Base-by-base conservation (phyloP, 768 basidiomycete genomes). In the Boletus sp. region DNA sequence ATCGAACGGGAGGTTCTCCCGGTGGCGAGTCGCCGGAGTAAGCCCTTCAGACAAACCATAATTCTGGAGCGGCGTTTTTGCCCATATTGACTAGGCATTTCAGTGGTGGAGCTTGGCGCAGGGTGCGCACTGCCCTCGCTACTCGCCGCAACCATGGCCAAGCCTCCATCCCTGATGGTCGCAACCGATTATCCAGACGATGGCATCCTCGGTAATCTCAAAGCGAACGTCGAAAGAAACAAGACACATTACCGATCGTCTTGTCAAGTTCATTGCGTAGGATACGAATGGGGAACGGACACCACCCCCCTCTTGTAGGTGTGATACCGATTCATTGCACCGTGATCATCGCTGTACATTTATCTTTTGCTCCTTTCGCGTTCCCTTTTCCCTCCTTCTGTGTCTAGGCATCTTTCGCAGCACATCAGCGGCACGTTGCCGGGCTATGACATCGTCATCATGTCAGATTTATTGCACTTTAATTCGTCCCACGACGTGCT, bases 381-480 rank as follows among this genome's bases (percentile, higher is more conserved):
- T 39, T 27, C 23, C 39, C 2, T 42, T 32, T 49, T 9, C 11
- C 32, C 8, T n/a, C 4, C 38, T 37, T 48, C 40, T 34, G 23
- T 50, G 57, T 53, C 47, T 46, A 69, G 70, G 37, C 8, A 21
- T 37, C 34, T 64, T 27, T 45, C 57, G 50, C 49, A 53, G 10
- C 25, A 27, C 44, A 33, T 35, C 56, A 56, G 58, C 29, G 7
- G 33, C 50, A 51, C 49, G 65, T 51, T 67, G 49, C 15, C 40
- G 41, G 73, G 74, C 1, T 88, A 77, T 65, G 85, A 88, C 59
- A 60, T 79, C 17, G 72, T 89, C 47, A 78, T 90, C 53, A 75
- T 87, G 44, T 88, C 85, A 3, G 87, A 90, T 70, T 74, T 91
- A 11, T 75, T 90, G 25, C 85, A 88, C 68, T 88, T 89, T 64